A percentile compares a stretch with the other conserved stretches of the same genome.
Evolutionary conservation across 129 eudicot species (phyloP).

Genomic region (Gnaphalium uliginosum): DNA sequence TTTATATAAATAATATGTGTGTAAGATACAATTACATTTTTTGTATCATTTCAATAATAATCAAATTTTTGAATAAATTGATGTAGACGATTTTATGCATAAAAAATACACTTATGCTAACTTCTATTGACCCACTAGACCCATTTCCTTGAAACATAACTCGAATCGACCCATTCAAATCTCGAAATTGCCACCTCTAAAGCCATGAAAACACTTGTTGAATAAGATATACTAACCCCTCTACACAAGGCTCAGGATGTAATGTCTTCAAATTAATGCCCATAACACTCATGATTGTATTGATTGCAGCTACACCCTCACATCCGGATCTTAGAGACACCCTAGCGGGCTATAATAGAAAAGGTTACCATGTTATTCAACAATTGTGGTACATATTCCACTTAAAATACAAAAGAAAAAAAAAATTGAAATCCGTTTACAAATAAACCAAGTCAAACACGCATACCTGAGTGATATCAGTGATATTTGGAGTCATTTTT

Average conservation of each 20-base stretch:
- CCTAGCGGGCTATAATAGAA: slow-evolving; percentile 76
- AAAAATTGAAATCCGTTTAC: background rate
- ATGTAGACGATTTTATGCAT: background rate
- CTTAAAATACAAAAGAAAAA: background rate
- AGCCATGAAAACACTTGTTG: background rate
- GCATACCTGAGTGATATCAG: slow-evolving; percentile 80
- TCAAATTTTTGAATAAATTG: background rate
- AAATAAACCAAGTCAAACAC: background rate
- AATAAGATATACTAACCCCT: slow-evolving; percentile 59
- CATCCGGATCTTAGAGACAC: slow-evolving; percentile 80
- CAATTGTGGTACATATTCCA: background rate
- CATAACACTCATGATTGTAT: slow-evolving; percentile 98
- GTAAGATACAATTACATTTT: background rate
- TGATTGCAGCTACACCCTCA: slow-evolving; percentile 92
- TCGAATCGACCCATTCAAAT: background rate
- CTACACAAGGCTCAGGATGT: slow-evolving; percentile 99
- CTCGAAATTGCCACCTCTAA: background rate
- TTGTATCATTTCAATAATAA: background rate
- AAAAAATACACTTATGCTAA: background rate
- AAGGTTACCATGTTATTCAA: background rate
- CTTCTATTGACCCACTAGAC: background rate
- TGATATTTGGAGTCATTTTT: slow-evolving; percentile 97
- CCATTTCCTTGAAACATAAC: background rate
- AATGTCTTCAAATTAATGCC: slow-evolving; percentile 91
- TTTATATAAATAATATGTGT: background rate